phyloP scores from a whole-genome alignment of 495 filamentous ascomycete genomes.

The Podospora pseudoanserina region DNA sequence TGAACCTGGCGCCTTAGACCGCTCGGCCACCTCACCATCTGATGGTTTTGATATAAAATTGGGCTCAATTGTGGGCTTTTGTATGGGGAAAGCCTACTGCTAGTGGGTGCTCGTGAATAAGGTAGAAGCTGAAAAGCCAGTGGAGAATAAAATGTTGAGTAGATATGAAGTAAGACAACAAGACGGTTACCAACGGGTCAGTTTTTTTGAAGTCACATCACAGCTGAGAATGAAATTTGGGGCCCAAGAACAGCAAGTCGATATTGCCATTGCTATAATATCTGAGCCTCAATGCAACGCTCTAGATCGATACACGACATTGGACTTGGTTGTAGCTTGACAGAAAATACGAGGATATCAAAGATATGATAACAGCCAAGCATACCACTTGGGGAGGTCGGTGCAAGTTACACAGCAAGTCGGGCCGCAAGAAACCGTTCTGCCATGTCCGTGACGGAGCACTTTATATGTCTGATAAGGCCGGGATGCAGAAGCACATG shows the following conservation, averaged over 20 bases:
- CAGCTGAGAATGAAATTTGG: neutral
- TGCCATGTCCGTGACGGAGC: neutral
- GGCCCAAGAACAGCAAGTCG: neutral
- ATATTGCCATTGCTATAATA: neutral
- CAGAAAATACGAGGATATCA: neutral
- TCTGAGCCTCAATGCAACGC: neutral
- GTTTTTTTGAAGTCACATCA: neutral
- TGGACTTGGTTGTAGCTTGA: neutral
- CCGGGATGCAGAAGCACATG: neutral
- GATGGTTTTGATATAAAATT: constrained; percentile 7
- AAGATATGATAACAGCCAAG: neutral
- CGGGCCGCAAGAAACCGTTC: neutral
- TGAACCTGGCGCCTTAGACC: constrained; percentile 25
- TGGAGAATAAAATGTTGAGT: neutral
- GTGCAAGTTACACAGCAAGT: neutral
- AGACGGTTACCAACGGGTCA: neutral
- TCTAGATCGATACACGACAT: neutral
- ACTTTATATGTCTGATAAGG: neutral
- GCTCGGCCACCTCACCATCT: constrained; percentile 23
- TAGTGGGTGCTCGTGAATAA: neutral
- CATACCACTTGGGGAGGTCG: neutral
- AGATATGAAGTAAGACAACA: neutral
- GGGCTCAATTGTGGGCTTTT: neutral
- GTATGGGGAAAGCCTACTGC: neutral
- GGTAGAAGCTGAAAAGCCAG: neutral